Evolutionary conservation across 495 filamentous ascomycete species (phyloP).

Genomic region (Hypomontagnella monticulosa): DNA sequence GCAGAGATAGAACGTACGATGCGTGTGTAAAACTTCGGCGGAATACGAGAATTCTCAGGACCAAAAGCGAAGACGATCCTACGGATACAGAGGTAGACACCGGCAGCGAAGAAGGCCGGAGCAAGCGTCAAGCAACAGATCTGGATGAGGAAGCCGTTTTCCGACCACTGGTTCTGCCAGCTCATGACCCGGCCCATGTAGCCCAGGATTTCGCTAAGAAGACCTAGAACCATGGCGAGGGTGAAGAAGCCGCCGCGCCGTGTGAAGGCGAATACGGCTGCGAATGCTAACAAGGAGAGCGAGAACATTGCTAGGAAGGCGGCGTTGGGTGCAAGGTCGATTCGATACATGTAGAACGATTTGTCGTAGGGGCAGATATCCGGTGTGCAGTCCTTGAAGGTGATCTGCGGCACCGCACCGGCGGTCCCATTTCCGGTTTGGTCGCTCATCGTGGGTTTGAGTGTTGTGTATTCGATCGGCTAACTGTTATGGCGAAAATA

Average conservation of each 20-base stretch:
- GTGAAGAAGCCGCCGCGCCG: conserved; percentile 52
- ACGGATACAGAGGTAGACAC: conserved; percentile 70
- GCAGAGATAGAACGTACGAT: conserved; percentile 43
- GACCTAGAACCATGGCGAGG: conserved; percentile 53
- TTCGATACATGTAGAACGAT: conserved; percentile 55
- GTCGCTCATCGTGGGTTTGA: conserved; percentile 17
- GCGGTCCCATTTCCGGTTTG: conserved; percentile 8
- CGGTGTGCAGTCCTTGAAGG: conserved; percentile 31
- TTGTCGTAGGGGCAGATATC: conserved; percentile 33
- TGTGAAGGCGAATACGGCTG: conserved; percentile 50
- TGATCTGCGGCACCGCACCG: not conserved
- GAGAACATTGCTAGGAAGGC: conserved; percentile 57
- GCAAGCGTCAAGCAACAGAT: conserved; percentile 71
- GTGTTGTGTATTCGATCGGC: not conserved
- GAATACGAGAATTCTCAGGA: conserved; percentile 67
- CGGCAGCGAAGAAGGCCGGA: conserved; percentile 70
- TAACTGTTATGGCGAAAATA: not conserved
- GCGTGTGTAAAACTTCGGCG: conserved; percentile 61
- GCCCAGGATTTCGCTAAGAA: conserved; percentile 56
- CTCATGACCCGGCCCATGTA: conserved; percentile 56
- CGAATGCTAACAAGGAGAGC: conserved; percentile 51
- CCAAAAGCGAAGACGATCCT: conserved; percentile 69
- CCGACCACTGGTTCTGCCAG: conserved; percentile 53
- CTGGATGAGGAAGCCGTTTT: conserved; percentile 60
- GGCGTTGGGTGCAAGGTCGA: conserved; percentile 54